phyloP scores from a whole-genome alignment of 2,329 filamentous ascomycete genomes.

The Aspergillus sp. region DNA sequence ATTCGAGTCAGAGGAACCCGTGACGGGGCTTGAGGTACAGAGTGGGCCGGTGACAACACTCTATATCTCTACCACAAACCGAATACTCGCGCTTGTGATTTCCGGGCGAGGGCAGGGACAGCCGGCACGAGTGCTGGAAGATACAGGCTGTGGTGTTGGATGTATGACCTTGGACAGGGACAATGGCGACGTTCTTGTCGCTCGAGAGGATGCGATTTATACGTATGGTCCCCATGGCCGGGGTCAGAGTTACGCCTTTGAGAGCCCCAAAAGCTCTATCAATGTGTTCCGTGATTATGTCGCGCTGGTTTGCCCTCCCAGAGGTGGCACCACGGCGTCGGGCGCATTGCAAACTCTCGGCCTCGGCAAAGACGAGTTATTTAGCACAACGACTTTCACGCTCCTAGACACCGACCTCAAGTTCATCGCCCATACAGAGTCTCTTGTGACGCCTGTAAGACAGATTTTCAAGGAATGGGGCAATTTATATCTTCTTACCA shows the following conservation, averaged over 20 bases:
- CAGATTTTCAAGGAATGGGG: slow-evolving; percentile 86
- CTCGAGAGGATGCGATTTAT: slow-evolving; percentile 92
- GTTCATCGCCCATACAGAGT: slow-evolving; percentile 87
- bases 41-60: slow-evolving; percentile 71
- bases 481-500: slow-evolving; percentile 84
- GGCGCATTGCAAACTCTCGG: slow-evolving; percentile 75
- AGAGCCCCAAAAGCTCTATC: slow-evolving; percentile 84
- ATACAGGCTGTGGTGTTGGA: slow-evolving; percentile 86
- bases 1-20: slow-evolving; percentile 94
- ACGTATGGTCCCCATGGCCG: slow-evolving; percentile 85
- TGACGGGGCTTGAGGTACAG: slow-evolving; percentile 85
- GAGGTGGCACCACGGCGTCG: slow-evolving; percentile 57
- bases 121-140: slow-evolving; percentile 84
- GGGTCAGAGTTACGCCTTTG: slow-evolving; percentile 86
- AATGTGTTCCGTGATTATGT: slow-evolving; percentile 83
- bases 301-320: slow-evolving; percentile 80
- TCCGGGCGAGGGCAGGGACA: slow-evolving; percentile 88
- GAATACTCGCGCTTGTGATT: slow-evolving; percentile 84
- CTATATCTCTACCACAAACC: slow-evolving; percentile 88
- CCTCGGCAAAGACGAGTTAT: slow-evolving; percentile 70
- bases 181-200: slow-evolving; percentile 87
- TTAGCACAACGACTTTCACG: slow-evolving; percentile 86
- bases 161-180: slow-evolving; percentile 88
- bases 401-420: slow-evolving; percentile 90
- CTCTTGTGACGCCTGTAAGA: slow-evolving; percentile 78